Conservation (phyloP, 176 grass and related monocot species). For the Oropetium thomaeum region DNA sequence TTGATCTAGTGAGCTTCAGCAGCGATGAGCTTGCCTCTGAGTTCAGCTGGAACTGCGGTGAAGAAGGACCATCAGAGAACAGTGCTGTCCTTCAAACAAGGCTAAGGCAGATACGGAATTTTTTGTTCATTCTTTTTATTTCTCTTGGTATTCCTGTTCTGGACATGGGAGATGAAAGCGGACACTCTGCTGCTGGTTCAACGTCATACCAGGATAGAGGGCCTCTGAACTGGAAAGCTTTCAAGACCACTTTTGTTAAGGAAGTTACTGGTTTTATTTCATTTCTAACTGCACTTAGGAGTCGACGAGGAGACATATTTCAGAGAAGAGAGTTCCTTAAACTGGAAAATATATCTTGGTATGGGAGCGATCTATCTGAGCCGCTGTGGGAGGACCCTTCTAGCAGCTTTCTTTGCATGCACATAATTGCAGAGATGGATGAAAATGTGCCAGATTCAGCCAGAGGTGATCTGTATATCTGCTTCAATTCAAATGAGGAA, state of each 20-base stretch:
- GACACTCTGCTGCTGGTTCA: slow-evolving; percentile 69
- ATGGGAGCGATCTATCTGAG: slow-evolving; percentile 61
- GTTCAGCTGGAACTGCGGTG: slow-evolving; percentile 92
- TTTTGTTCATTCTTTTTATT: slow-evolving; percentile 76
- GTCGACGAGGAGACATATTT: slow-evolving; percentile 57
- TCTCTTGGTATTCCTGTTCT: slow-evolving; percentile 81
- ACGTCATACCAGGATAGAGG: slow-evolving; percentile 58
- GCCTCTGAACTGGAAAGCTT: slow-evolving; percentile 62
- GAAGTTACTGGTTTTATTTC: slow-evolving; percentile 79
- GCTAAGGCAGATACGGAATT: slow-evolving; percentile 82
- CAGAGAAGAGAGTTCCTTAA: slow-evolving; percentile 79
- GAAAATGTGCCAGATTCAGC: slow-evolving; percentile 22
- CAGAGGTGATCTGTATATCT: slow-evolving; percentile 62
- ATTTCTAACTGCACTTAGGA: slow-evolving; percentile 70
- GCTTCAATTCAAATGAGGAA: slow-evolving; percentile 67
- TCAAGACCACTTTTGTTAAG: slow-evolving; percentile 57
- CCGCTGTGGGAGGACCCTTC: slow-evolving; percentile 61
- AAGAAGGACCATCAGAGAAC: slow-evolving; percentile 68
- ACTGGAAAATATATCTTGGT: slow-evolving; percentile 84
- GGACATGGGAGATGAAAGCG: slow-evolving; percentile 91
- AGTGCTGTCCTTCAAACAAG: slow-evolving; percentile 65
- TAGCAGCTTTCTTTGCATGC: slow-evolving; percentile 70
- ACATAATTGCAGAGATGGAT: slow-evolving; percentile 50
- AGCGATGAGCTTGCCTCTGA: slow-evolving; percentile 53
- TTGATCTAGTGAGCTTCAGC: slow-evolving; percentile 91